Evolutionary conservation across 177 flowering plant species (phyloP).

Genomic region (Vitis hybrid): DNA sequence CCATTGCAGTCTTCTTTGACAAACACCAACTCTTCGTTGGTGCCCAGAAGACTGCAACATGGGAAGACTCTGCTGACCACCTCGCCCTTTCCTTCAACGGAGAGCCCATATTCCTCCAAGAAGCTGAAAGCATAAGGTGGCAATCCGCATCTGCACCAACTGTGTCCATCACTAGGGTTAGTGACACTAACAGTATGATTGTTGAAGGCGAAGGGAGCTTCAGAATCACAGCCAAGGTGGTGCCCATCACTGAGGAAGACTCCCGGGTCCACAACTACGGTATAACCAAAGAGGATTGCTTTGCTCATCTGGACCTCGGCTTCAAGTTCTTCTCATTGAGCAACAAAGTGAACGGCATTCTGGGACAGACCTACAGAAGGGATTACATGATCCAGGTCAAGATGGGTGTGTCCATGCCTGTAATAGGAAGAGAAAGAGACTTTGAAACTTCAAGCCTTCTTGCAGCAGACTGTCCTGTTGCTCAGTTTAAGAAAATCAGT

Average conservation of each 20-base stretch:
- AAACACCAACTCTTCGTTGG: slow-evolving; percentile 31
- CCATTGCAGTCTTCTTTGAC: slow-evolving; percentile 33
- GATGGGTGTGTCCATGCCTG: slow-evolving; percentile 39
- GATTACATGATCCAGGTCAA: slow-evolving; percentile 39
- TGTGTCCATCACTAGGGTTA: slow-evolving; percentile 20
- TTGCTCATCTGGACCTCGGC: slow-evolving; percentile 47
- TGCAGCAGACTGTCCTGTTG: slow-evolving; percentile 39
- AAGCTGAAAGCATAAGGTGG: slow-evolving; percentile 25
- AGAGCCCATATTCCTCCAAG: slow-evolving; percentile 16
- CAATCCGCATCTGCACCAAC: slow-evolving; percentile 4
- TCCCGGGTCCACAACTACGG: slow-evolving; percentile 38
- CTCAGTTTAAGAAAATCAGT: slow-evolving; percentile 22
- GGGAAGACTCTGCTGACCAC: slow-evolving; percentile 32
- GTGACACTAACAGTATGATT: slow-evolving; percentile 24
- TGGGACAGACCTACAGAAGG: slow-evolving; percentile 42
- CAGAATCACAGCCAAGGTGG: slow-evolving; percentile 42
- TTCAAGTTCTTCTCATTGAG: slow-evolving; percentile 44
- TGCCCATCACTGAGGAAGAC: slow-evolving; percentile 39
- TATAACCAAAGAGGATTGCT: slow-evolving; percentile 35
- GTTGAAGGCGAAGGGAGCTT: slow-evolving; percentile 35
- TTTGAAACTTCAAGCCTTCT: slow-evolving; percentile 35
- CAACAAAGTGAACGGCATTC: slow-evolving; percentile 32
- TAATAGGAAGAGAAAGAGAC: slow-evolving; percentile 40
- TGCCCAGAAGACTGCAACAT: slow-evolving; percentile 30
- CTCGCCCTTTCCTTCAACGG: slow-evolving; percentile 26